Percentiles rank a stretch among this genome's conserved stretches.
These are phyloP conservation scores for Auriscalpium orientale DNA, from an alignment of 768 basidiomycete genomes.

Conservation along the genomic window DNA sequence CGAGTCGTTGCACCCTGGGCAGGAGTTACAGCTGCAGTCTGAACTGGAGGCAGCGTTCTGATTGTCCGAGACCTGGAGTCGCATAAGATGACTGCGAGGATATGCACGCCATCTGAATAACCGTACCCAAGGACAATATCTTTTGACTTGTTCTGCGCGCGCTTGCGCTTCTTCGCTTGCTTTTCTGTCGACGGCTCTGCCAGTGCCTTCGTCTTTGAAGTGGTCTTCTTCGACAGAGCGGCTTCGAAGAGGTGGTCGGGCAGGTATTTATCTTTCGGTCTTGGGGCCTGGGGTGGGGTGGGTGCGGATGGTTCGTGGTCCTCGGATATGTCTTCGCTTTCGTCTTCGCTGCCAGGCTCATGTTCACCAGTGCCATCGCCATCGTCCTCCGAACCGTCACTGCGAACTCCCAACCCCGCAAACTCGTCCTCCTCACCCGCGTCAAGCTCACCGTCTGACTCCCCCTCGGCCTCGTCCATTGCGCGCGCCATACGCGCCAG, in stretches of 20 bases:
- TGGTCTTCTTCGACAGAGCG: conserved; percentile 1
- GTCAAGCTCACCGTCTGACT: not conserved
- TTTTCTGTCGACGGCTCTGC: not conserved
- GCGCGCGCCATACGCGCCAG: conserved; percentile 12
- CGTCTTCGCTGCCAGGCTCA: not conserved
- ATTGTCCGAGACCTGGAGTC: conserved; percentile 8
- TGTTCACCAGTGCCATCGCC: not conserved
- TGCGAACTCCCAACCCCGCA: not conserved
- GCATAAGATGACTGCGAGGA: conserved; percentile 4
- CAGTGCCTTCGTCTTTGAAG: not conserved
- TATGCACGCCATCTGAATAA: not conserved
- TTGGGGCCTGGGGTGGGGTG: too few species aligned
- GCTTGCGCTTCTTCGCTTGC: not conserved
- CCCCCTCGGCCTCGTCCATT: conserved; percentile 14
- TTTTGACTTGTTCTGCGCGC: conserved; percentile 1
- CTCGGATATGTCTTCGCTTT: not conserved
- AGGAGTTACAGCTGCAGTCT: not conserved
- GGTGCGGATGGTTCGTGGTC: not conserved
- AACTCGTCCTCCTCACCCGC: not conserved
- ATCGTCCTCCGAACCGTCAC: not conserved
- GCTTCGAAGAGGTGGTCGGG: conserved; percentile 13
- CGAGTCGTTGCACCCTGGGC: not conserved
- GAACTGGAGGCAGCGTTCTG: conserved; percentile 10
- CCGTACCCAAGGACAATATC: conserved; percentile 15
- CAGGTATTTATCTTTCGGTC: conserved; percentile 10